These are phyloP conservation scores for Murraya koenigii DNA, from an alignment of 345 rosid species.

Conservation along the genomic window DNA sequence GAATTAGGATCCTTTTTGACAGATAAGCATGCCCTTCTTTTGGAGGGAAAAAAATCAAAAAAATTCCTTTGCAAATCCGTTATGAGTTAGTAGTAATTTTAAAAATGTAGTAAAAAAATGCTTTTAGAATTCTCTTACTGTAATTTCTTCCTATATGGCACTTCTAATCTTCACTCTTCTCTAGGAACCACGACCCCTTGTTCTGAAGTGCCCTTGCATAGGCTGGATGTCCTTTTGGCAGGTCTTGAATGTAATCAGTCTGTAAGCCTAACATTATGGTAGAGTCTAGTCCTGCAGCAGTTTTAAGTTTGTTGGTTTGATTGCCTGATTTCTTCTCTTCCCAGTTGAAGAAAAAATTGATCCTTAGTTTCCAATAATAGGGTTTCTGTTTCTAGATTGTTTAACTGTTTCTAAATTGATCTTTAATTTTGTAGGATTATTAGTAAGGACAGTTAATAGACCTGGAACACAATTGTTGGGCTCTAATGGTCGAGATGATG, in stretches of 20 bases:
- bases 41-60: no score
- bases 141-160: background rate
- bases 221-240: background rate
- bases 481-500: conserved; percentile 44
- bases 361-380: background rate
- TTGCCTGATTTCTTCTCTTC: background rate
- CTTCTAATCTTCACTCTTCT: background rate
- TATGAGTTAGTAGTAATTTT: background rate
- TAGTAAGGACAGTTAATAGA: conserved; percentile 22
- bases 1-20: background rate
- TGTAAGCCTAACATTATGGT: background rate
- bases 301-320: background rate
- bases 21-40: background rate
- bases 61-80: background rate
- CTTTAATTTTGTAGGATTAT: conserved; percentile 14
- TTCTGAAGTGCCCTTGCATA: background rate
- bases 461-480: conserved; percentile 31
- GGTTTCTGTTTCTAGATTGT: background rate
- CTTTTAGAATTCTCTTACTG: background rate
- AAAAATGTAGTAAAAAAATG: background rate
- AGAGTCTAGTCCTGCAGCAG: background rate
- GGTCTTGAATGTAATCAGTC: background rate
- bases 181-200: background rate
- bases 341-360: background rate
- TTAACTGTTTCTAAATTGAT: background rate